Evolutionary conservation across 768 basidiomycete species (phyloP), one percentile per base, ranked within the genome.

Genomic region (Boletus rubescentipes): DNA sequence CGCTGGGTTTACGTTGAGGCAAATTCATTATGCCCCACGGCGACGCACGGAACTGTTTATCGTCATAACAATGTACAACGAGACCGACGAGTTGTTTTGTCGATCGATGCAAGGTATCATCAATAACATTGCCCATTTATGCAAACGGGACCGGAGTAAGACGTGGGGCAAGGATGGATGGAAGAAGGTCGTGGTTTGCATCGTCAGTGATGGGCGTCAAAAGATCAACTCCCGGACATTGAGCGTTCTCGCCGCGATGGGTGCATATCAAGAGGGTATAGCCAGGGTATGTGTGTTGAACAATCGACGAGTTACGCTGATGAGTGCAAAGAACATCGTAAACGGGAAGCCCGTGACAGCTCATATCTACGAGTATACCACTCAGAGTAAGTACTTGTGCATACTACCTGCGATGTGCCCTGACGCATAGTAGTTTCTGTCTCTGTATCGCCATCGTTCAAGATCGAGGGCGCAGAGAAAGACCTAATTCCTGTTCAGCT

Each of bases 41-140:
- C 78, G 95, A 18, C 79, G 89, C 32, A 97, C 95, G 32, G 96
- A 98, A 71, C 75, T 98, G 16, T 96, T 97, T 73, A 95, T 98
- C 61, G 95, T 97, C 39, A 89, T 98, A 83, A 98, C 95, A 12
- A 97, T 98, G 94, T 97, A 96, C 70, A 96, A 97, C 64, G 93
- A 93, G 64, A 85, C 91, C 62, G 93, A 96, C 67, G 83, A 87
- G 63, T 77, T 98, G 8, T 98, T 98, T 72, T 87, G 86, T 62
- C 74, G 94, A 39, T 93, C 95, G 0, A 94, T 98, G 91, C 90
- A 96, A 64, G 95, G 95, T 46, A 90, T 98, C 7, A 92, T 97
- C 71, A 93, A 91, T 79, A 98, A 98, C 62, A 79, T 98, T 40
- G 87, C 86, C 5, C 91, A 96, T 70, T 70, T 98, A 55, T 93